A percentile compares a stretch with the other conserved stretches of the same genome.
These are phyloP conservation scores for Lactifluus pinguis DNA, from an alignment of 768 basidiomycete genomes.

Conservation along the genomic window DNA sequence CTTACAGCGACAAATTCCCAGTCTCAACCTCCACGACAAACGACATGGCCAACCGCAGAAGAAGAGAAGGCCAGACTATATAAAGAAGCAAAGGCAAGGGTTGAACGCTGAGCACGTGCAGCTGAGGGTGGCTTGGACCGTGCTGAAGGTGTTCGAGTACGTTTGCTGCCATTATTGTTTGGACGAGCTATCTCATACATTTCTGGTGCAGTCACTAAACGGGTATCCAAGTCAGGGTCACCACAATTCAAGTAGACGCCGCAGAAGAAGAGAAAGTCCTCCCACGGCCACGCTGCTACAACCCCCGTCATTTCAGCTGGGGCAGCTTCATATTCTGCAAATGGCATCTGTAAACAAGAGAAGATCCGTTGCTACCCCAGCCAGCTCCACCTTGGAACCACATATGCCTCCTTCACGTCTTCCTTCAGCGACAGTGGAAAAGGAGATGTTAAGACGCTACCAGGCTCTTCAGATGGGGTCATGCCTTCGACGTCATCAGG, in stretches of 20 bases:
- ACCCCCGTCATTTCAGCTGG: conserved; percentile 31
- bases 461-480: conserved; percentile 22
- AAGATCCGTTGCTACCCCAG: neutral
- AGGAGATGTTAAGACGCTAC: conserved; percentile 26
- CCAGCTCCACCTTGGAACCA: conserved; percentile 21
- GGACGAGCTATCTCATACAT: neutral
- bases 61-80: conserved; percentile 38
- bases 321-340: conserved; percentile 36
- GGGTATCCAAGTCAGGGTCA: conserved; percentile 2
- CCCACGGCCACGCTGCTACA: conserved; percentile 13
- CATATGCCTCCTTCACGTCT: neutral
- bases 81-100: conserved; percentile 32
- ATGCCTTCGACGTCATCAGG: conserved; percentile 16
- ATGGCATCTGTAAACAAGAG: conserved; percentile 32
- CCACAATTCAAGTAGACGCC: conserved; percentile 21
- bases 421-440: conserved; percentile 21
- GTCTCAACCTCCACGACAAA: neutral
- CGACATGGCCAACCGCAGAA: conserved; percentile 30
- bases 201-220: neutral
- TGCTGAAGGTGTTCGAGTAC: conserved; percentile 22
- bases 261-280: conserved; percentile 68
- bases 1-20: neutral
- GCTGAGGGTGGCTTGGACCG: conserved; percentile 28
- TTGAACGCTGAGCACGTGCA: conserved; percentile 33
- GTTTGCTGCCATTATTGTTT: neutral